Conservation (phyloP, 306 rosid genomes). For the Quercus suber region DNA sequence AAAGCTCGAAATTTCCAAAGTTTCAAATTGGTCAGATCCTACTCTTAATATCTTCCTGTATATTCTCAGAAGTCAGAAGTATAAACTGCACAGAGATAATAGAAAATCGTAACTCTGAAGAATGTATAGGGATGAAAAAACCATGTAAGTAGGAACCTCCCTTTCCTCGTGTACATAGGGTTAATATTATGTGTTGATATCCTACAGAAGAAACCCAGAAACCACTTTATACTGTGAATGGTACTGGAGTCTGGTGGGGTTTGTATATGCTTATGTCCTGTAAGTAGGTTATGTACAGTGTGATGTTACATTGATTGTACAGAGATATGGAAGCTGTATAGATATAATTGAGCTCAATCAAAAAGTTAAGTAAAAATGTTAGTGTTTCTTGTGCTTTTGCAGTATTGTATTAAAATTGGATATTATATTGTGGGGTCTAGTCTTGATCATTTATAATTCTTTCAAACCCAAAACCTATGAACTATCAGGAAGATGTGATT, state of each 20-base stretch:
- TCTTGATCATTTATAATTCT: neutral
- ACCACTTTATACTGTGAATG: conserved; percentile 5
- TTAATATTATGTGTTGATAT: conserved; percentile 10
- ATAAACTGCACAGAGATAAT: conserved; percentile 20
- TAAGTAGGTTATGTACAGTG: conserved; percentile 12
- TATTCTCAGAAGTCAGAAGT: conserved; percentile 28
- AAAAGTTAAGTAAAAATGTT: neutral
- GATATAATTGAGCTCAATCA: conserved; percentile 11
- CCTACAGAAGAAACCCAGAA: conserved; percentile 27
- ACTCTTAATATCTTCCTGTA: conserved; percentile 46
- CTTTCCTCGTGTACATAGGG: neutral
- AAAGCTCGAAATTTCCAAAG: conserved; percentile 69
- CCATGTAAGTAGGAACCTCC: conserved; percentile 18
- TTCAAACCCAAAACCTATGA: too few species aligned
- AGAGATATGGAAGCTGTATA: conserved; percentile 12
- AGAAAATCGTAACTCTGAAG: neutral
- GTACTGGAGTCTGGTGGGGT: conserved; percentile 11
- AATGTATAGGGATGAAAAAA: neutral
- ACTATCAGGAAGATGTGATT: too few species aligned
- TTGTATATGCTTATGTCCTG: conserved; percentile 5
- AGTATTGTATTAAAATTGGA: neutral
- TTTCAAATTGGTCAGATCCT: conserved; percentile 71
- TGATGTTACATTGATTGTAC: conserved; percentile 27
- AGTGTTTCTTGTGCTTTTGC: neutral
- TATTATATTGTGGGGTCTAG: neutral